phyloP scores from a whole-genome alignment of 495 filamentous ascomycete species.

The Penicillium manginii region DNA sequence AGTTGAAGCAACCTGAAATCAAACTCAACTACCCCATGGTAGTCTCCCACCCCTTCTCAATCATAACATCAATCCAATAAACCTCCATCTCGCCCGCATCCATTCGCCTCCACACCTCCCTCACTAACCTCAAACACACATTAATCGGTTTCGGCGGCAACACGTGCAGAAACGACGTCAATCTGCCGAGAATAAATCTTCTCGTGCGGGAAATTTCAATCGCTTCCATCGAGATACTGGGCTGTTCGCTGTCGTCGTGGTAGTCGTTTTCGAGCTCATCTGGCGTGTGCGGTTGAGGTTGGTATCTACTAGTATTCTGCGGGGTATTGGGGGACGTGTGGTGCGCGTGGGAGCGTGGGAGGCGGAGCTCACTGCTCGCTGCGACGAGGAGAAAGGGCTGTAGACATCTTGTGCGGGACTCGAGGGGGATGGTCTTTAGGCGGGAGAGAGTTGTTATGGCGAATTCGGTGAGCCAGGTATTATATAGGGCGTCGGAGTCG shows the following conservation, averaged over 20 bases:
- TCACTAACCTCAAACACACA: conserved; percentile 50
- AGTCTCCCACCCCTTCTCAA: conserved; percentile 60
- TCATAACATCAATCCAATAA: conserved; percentile 63
- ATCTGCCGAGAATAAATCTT: conserved; percentile 49
- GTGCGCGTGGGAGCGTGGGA: conserved; percentile 22
- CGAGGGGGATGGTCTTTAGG: conserved; percentile 53
- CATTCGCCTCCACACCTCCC: conserved; percentile 56
- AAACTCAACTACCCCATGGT: conserved; percentile 52
- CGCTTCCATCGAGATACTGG: conserved; percentile 47
- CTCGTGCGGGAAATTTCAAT: conserved; percentile 51
- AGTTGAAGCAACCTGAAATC: background rate
- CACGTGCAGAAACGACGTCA: conserved; percentile 50
- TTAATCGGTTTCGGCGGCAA: conserved; percentile 58
- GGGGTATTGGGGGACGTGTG: too few relatives aligned
- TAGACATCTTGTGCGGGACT: conserved; percentile 58
- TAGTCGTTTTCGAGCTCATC: background rate
- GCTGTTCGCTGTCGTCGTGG: conserved; percentile 18
- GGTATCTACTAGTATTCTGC: background rate
- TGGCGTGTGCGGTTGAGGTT: conserved; percentile 2
- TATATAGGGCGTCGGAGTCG: conserved; percentile 28
- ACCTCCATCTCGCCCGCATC: conserved; percentile 44
- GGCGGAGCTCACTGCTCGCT: conserved; percentile 52
- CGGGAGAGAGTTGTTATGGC: conserved; percentile 55
- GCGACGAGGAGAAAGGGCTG: conserved; percentile 59
- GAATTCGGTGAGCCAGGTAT: conserved; percentile 56